phyloP scores from a whole-genome alignment of 495 filamentous ascomycete species.

The Penicillium pulvis region DNA sequence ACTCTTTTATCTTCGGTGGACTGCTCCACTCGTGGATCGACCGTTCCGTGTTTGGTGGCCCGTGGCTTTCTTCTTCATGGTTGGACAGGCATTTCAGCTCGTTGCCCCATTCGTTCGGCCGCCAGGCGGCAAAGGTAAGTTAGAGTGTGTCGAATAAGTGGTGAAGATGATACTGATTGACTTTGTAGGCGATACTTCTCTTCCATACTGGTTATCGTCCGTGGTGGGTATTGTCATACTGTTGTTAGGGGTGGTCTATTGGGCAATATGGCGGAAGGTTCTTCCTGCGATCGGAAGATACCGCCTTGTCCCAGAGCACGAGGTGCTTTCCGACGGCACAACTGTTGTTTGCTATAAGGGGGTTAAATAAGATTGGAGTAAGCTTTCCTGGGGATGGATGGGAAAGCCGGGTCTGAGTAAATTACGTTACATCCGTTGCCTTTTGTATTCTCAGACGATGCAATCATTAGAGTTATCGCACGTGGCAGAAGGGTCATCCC shows the following conservation, averaged over 20 bases:
- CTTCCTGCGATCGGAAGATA: constrained; percentile 16
- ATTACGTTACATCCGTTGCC: too few relatives aligned
- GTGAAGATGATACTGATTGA: not conserved
- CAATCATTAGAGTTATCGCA: too few relatives aligned
- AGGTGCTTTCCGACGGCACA: constrained; percentile 21
- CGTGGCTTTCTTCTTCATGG: constrained; percentile 39
- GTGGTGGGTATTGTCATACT: constrained; percentile 39
- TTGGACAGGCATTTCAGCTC: constrained; percentile 37
- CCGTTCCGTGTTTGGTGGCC: constrained; percentile 64
- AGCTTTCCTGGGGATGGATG: too few relatives aligned
- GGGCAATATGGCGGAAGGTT: constrained; percentile 24
- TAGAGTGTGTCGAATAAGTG: not conserved
- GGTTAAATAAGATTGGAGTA: not conserved
- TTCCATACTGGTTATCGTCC: constrained; percentile 43
- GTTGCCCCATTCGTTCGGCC: constrained; percentile 43
- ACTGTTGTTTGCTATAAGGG: constrained; percentile 23
- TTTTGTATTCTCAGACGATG: too few relatives aligned
- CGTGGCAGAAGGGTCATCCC: too few relatives aligned
- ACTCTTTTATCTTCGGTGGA: constrained; percentile 60
- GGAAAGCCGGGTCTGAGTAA: too few relatives aligned
- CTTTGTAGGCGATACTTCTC: constrained; percentile 21
- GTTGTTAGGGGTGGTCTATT: constrained; percentile 32
- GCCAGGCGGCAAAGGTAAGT: constrained; percentile 32
- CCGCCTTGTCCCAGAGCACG: constrained; percentile 17
- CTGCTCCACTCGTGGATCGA: constrained; percentile 54